Base-by-base conservation (phyloP, 129 eudicot species). In the Cynara cardunculus region DNA sequence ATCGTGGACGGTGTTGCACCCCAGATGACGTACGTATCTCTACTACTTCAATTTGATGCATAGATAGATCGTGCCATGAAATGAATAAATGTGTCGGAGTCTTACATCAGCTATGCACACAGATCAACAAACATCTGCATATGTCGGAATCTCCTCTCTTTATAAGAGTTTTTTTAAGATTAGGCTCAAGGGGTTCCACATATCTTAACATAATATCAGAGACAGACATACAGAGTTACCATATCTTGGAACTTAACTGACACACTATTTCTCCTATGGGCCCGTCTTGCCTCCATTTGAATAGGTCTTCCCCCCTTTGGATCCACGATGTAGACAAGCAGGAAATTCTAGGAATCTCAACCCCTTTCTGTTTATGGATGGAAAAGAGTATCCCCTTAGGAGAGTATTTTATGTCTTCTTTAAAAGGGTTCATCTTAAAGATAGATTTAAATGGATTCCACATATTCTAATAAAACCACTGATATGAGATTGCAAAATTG, bases 1-100 rank as follows among this genome's bases (percentile, higher is more conserved):
- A 76, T 88, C 80, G 84, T 90, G 10, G 87, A 81, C 21, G 94
- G 97, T 19, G 89, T 88, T 85, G 88, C 89, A 75, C 94, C 94
- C 19, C 34, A 25, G 84, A 89, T 83, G 83, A 92, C 66, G 97
- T 89, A 83, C 0, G 74, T 66, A 6, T 66, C 25, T 62, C 13
- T 64, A 64, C 26, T 1, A 7, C 65, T 56, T 56, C n/a, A 56
- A 56, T n/a, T 56, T 34, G 39, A 34, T 34, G 9, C 10, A 34
- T n/a, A n/a, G n/a, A n/a, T n/a, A 34, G n/a, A n/a, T n/a, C n/a
- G n/a, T n/a, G n/a, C 7, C 9, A 5, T 34, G 2, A 34, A 34
- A 34, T 34, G 0, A 56, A 5, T 56, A n/a, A n/a, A 56, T 5
- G 7, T 41, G 16, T 41, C n/a, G 16, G 4, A 11, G 53, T 41